These are phyloP conservation scores for Nitzschia putrida DNA, from an alignment of 108 stramenopile species.

Conservation along the genomic window DNA sequence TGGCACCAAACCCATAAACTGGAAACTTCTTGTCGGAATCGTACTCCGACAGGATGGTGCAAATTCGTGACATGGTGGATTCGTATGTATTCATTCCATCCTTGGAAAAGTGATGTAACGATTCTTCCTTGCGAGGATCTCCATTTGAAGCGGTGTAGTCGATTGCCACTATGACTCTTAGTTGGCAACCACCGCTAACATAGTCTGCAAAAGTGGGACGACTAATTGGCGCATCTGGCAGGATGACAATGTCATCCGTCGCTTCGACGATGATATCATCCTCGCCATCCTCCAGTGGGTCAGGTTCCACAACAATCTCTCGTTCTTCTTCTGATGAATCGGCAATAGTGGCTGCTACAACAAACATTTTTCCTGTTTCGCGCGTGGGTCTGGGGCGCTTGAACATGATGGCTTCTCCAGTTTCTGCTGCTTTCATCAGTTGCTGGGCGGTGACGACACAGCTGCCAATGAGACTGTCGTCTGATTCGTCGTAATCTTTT, in stretches of 20 bases:
- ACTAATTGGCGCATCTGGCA: neutral
- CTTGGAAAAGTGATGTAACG: slow-evolving; percentile 60
- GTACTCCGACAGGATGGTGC: slow-evolving; percentile 63
- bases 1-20: slow-evolving; percentile 90
- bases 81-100: slow-evolving; percentile 63
- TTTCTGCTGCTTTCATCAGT: slow-evolving; percentile 35
- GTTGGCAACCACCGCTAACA: slow-evolving; percentile 49
- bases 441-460: slow-evolving; percentile 47
- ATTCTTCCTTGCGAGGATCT: slow-evolving; percentile 68
- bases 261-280: neutral
- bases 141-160: slow-evolving; percentile 92
- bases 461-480: slow-evolving; percentile 56
- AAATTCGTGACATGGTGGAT: slow-evolving; percentile 63
- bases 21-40: slow-evolving; percentile 81
- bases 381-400: slow-evolving; percentile 35
- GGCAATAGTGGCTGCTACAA: slow-evolving; percentile 15
- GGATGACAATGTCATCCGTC: slow-evolving; percentile 17
- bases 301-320: neutral
- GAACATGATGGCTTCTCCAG: slow-evolving; percentile 21
- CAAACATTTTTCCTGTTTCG: slow-evolving; percentile 13
- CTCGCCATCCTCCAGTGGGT: slow-evolving; percentile 15
- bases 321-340: slow-evolving; percentile 15
- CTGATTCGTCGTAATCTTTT: slow-evolving; percentile 48
- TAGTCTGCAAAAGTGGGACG: slow-evolving; percentile 45
- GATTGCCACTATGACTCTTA: slow-evolving; percentile 71